Percentiles rank a stretch among this genome's conserved stretches.
Evolutionary conservation across 257 asterid genomes (phyloP).

Genomic region (Henckelia pumila): DNA sequence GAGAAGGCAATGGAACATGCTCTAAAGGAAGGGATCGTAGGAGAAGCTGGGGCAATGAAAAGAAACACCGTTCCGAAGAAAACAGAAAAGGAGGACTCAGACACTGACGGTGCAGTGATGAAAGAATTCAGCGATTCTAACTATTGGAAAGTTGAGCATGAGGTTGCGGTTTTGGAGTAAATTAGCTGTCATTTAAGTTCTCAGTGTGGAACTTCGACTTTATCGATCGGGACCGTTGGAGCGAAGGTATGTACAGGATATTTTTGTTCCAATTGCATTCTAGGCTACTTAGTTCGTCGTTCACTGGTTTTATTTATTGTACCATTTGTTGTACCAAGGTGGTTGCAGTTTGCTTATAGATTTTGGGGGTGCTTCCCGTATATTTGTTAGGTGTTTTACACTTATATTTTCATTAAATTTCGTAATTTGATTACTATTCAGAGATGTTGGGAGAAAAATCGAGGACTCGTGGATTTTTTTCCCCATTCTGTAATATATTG

Average conservation of each 20-base stretch:
- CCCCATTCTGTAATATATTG: neutral
- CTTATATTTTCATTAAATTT: neutral
- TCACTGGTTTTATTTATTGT: neutral
- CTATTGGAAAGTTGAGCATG: slow-evolving; percentile 96
- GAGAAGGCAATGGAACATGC: slow-evolving; percentile 80
- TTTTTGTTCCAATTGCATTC: slow-evolving; percentile 29
- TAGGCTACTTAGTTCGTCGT: neutral
- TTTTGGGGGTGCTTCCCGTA: neutral
- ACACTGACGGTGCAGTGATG: slow-evolving; percentile 48
- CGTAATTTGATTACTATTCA: neutral
- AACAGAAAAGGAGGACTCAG: slow-evolving; percentile 50
- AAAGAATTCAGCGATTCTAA: slow-evolving; percentile 82
- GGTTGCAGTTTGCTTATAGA: neutral
- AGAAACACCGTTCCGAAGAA: slow-evolving; percentile 42
- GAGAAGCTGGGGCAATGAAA: slow-evolving; percentile 81
- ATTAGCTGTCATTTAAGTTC: neutral
- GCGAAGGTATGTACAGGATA: slow-evolving; percentile 37
- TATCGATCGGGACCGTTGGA: slow-evolving; percentile 14
- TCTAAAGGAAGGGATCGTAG: slow-evolving; percentile 86
- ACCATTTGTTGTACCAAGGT: neutral
- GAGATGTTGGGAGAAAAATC: neutral
- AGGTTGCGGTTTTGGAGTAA: slow-evolving; percentile 67
- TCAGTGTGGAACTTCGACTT: neutral
- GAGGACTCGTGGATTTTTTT: no score
- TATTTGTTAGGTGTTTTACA: neutral